Base-by-base conservation (phyloP, 148 eudicot species). In the Arctostaphylos glauca region DNA sequence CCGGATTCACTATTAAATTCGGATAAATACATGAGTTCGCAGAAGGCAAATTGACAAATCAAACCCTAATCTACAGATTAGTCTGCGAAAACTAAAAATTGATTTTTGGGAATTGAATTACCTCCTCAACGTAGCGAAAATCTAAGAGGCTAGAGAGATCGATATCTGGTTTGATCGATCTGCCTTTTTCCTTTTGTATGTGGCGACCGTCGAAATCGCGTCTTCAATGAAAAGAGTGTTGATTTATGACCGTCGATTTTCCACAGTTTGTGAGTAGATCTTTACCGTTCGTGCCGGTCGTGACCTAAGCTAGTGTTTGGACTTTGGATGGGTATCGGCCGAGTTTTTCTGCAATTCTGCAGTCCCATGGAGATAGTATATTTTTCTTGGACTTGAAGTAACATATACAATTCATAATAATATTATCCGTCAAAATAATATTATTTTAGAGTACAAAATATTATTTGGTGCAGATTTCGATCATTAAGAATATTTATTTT, bases 211-310 rank as follows among this genome's bases (percentile, higher is more conserved):
- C 48, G 49, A 70, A 70, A 15, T 41, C 48, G 75, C 23, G 49
- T 72, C 16, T 43, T 16, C 50, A 46, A 73, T 23, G 76, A 46
- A 44, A 18, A 7, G 50, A 5, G n/a, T 43, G 2, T 13, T 16
- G 12, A 18, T 46, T 73, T 73, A 46, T 73, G 52, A 73, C 52
- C 76, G 53, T 73, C 19, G 76, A 73, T 73, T 46, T 73, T 73
- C 53, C 23, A 8, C 53, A 2, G 46, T 73, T 73, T 43, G 50
- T 73, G 52, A 46, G 16, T 19, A 47, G 53, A 73, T 73, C 76
- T 8, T 46, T 16, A 47, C 76, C 76, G 76, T 73, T 8, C 23
- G 12, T 19, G 13, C 46, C 18, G 23, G 9, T 41, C 74, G 4
- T 14, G 74, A 5, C 19, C n/a, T 70, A 70, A 70, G 47, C 47